Evolutionary conservation across 2,329 filamentous ascomycete species (phyloP).

Genomic region (Pyrenochaeta sp.): DNA sequence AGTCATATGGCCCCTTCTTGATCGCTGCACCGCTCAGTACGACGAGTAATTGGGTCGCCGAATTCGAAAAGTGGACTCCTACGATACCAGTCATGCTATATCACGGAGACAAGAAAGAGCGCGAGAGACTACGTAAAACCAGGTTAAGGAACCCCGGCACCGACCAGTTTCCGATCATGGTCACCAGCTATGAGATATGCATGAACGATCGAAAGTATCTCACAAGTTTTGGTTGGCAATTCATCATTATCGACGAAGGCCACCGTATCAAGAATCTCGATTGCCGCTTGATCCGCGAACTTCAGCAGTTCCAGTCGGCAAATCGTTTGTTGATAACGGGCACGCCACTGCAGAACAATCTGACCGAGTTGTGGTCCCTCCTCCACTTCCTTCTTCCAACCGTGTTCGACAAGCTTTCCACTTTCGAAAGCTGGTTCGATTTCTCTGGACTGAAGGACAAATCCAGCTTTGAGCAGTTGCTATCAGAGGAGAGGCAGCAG

Average conservation of each 20-base stretch:
- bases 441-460: constrained; percentile 92
- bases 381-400: constrained; percentile 91
- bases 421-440: constrained; percentile 96
- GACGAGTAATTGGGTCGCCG: constrained; percentile 93
- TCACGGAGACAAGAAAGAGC: constrained; percentile 80
- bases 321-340: constrained; percentile 93
- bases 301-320: constrained; percentile 87
- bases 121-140: constrained; percentile 77
- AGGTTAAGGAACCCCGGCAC: constrained; percentile 74
- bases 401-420: constrained; percentile 91
- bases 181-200: constrained; percentile 96
- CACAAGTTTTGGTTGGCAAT: constrained; percentile 89
- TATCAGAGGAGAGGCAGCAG: constrained; percentile 78
- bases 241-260: constrained; percentile 97
- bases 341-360: constrained; percentile 93
- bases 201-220: constrained; percentile 86
- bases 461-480: constrained; percentile 76
- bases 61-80: constrained; percentile 90
- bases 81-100: constrained; percentile 88
- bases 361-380: constrained; percentile 93
- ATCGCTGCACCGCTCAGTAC: constrained; percentile 92
- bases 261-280: constrained; percentile 98
- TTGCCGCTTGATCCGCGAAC: constrained; percentile 85
- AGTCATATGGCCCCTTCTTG: constrained; percentile 86
- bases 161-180: constrained; percentile 84